phyloP scores from a whole-genome alignment of 2,329 filamentous ascomycete genomes.

The Colletotrichum cuscutae region DNA sequence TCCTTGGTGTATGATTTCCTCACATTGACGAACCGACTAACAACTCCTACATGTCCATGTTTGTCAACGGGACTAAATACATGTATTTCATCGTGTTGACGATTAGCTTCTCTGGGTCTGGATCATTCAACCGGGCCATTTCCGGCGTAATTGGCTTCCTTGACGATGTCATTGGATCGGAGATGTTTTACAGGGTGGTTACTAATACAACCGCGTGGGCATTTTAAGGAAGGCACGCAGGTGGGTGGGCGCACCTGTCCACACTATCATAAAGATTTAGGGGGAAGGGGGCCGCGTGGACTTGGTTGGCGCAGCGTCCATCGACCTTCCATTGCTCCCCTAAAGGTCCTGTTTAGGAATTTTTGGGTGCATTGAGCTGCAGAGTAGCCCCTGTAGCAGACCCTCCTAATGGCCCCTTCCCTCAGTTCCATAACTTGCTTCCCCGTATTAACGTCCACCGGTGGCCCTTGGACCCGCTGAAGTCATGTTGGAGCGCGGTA shows the following conservation, averaged over 20 bases:
- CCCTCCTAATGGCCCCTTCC: too few species aligned
- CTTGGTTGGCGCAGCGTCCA: not conserved
- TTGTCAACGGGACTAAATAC: too few species aligned
- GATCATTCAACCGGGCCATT: not conserved
- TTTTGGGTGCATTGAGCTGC: not conserved
- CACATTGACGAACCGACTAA: not conserved
- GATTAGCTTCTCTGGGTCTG: too few species aligned
- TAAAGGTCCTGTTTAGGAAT: not conserved
- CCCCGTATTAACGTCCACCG: not conserved
- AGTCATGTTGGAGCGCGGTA: not conserved
- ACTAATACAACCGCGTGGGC: not conserved
- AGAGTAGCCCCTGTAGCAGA: not conserved
- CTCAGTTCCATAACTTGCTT: too few species aligned
- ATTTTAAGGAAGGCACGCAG: not conserved
- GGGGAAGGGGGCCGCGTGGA: constrained; percentile 15
- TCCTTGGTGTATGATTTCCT: not conserved
- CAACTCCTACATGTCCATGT: not conserved
- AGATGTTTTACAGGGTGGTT: not conserved
- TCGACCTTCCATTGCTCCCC: not conserved
- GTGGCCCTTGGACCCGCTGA: not conserved
- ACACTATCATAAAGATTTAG: not conserved
- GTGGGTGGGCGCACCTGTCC: not conserved
- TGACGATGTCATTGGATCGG: not conserved
- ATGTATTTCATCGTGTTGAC: too few species aligned
- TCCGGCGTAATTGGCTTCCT: constrained; percentile 8